Base-by-base conservation (phyloP, 768 basidiomycete genomes). In the Termitomyces sp. region DNA sequence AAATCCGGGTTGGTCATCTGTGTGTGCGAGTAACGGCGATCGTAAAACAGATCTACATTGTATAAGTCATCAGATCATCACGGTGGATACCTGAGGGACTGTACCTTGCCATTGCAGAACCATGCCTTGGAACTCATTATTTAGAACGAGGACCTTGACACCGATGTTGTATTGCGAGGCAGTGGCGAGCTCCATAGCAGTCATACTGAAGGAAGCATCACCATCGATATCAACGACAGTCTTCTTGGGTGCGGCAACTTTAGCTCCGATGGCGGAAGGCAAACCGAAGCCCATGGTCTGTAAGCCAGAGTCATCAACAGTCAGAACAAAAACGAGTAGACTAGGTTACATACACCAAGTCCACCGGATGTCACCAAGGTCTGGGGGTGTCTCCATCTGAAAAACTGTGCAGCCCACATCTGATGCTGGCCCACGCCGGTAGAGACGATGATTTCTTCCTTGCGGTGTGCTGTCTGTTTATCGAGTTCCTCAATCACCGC, bases 111-210 rank as follows among this genome's bases (percentile, higher is more conserved):
- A 98, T 78, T 99, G 97, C 33, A 92, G 76, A 13, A 98, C 97
- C 97, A 99, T 99, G 55, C 97, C 97, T 72, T 97, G 95, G 82
- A 94, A 97, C 68, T 95, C 93, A 72, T 97, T 98, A 79, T 97
- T 96, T 66, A 98, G 73, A 24, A 97, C 74, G 63, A 97, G 78
- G 41, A 94, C 89, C 75, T 99, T 99, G 68, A 98, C 93, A 58
- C 97, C 96, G 62, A 99, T 97, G 67, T 82, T 73, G 75, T 82
- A 94, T 68, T 95, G 92, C 26, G 90, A 80, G 5, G 97, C 97
- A 0, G 97, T 99, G 24, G 88, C 87, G 52, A 99, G 85, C 74
- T 99, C 97, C 97, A 98, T 99, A 0, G 94, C 96, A 1, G 97
- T 98, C 97, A 98, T 99, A 67, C 91, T 94, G 76, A 98, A 95